Base-by-base conservation (phyloP, 2,329 filamentous ascomycete genomes). In the Coniosporium tulheliwenetii region DNA sequence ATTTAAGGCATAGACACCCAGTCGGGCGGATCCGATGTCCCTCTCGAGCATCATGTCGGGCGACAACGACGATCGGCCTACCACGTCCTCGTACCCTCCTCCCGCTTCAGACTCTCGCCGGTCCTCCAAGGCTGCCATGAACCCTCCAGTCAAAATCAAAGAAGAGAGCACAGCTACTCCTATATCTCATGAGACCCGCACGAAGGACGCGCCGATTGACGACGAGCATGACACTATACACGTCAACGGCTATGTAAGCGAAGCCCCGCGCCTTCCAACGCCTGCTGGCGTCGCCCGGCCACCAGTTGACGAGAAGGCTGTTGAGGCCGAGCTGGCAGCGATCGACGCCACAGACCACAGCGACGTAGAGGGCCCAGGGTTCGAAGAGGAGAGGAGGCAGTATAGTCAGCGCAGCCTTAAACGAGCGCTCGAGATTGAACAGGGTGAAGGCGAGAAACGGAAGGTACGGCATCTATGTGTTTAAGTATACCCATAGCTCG, bases 21-120 rank as follows among this genome's bases (percentile, higher is more conserved):
- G 75, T 49, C 78, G 86, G 57, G 79, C 81, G 43, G 83, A 93
- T 57, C 82, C 87, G 40, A 95, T 95, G 87, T 91, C 87, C 5
- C 91, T 96, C 55, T 91, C 85, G 48, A 95, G 87, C 57, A 93
- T 96, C 44, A 78, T 96, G 36, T 89, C 85, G 3, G 86, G 76
- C 49, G 79, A 85, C 42, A 77, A 81, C 40, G 69, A 75, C 12
- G 60, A 58, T 39, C 54, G 47, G 33, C 65, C 69, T 5, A 68
- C 71, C 7, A 70, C 65, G 48, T 56, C 63, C 10, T 66, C 64
- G 36, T 66, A 63, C 14, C 53, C 52, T 13, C 35, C 57, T 38
- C 40, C 38, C 32, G 9, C 40, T 48, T n/a, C 46, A 47, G 29
- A 46, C 46, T 16, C 51, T 51, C 32, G 54, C 52, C 12, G 57